Conservation (phyloP, 2,329 filamentous ascomycete species). For the Pseudogymnoascus sp. region DNA sequence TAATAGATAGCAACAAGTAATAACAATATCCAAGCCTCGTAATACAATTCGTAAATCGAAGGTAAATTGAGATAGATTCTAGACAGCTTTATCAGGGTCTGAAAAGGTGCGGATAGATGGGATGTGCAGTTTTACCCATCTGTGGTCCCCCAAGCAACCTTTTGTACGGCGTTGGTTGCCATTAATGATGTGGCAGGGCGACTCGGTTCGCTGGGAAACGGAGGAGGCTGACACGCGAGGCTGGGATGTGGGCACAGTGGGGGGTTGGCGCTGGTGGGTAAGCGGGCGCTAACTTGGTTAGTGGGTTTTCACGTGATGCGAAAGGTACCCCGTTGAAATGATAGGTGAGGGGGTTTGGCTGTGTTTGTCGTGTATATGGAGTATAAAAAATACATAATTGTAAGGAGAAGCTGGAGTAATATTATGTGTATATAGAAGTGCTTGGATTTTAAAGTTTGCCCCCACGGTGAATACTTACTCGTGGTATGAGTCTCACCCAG, state of each 20-base stretch:
- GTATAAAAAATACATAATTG: neutral
- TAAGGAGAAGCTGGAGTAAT: neutral
- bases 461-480: neutral
- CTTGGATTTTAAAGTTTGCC: neutral
- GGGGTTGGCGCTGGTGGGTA: neutral
- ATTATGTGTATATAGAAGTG: neutral
- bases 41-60: neutral
- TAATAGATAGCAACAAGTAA: neutral
- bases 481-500: neutral
- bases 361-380: neutral
- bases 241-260: neutral
- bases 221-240: conserved; percentile 6
- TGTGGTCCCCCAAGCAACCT: conserved; percentile 4
- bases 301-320: neutral
- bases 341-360: neutral
- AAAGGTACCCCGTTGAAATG: neutral
- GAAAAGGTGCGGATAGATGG: conserved; percentile 7
- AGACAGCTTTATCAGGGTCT: neutral
- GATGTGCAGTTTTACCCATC: conserved; percentile 3
- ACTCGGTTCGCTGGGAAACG: conserved; percentile 7
- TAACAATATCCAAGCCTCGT: neutral
- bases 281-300: neutral
- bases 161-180: neutral
- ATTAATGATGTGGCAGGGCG: conserved; percentile 8
- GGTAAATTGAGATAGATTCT: neutral